A percentile compares a stretch with the other conserved stretches of the same genome.
These are phyloP conservation scores for Musa troglodytarum DNA, from an alignment of 176 grass and related monocot species.

Conservation along the genomic window DNA sequence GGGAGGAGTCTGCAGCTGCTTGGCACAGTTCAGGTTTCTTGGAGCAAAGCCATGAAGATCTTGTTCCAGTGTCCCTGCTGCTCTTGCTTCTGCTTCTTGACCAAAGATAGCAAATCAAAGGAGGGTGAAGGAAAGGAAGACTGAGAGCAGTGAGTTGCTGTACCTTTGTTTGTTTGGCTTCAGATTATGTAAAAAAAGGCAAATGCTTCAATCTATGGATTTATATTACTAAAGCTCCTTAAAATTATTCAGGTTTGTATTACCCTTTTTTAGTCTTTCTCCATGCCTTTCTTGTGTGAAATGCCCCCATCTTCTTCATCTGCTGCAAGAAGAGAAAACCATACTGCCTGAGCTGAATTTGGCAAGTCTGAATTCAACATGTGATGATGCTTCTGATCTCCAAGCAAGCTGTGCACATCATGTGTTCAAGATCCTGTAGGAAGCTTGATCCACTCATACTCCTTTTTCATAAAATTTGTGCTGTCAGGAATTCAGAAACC, in stretches of 20 bases:
- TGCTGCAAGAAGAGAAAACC: neutral
- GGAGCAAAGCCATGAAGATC: neutral
- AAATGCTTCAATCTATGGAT: neutral
- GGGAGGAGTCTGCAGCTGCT: neutral
- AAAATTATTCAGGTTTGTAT: neutral
- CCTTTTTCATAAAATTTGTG: no score
- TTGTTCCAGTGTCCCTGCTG: constrained; percentile 14
- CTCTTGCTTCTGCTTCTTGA: constrained; percentile 12
- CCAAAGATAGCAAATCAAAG: constrained; percentile 1
- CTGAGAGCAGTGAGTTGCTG: neutral
- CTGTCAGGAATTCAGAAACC: no score
- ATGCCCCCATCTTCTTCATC: neutral
- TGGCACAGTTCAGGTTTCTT: neutral
- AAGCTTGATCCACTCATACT: no score
- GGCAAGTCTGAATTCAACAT: neutral
- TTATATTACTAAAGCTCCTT: neutral
- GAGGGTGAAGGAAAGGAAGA: constrained; percentile 1
- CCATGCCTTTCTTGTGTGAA: neutral
- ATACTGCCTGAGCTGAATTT: neutral
- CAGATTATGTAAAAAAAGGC: neutral
- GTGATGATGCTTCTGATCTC: no score
- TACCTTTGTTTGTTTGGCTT: neutral
- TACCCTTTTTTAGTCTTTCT: neutral
- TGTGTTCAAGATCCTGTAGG: no score
- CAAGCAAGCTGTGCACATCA: no score